These are phyloP conservation scores for Agrocybe praecox DNA, from an alignment of 768 basidiomycete genomes.

Conservation along the genomic window DNA sequence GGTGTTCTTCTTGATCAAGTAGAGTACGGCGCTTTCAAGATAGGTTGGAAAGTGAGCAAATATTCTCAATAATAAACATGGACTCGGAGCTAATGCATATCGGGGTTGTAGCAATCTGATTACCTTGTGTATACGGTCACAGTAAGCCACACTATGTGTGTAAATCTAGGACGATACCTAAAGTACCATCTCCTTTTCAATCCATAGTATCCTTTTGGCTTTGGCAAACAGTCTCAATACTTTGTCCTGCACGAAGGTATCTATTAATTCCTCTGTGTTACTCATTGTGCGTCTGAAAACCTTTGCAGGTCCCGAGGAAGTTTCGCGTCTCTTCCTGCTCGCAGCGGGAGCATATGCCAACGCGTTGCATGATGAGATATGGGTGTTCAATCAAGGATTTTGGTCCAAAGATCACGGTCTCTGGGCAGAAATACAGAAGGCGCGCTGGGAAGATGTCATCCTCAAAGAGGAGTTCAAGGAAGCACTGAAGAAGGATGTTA, in stretches of 20 bases:
- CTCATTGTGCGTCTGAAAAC: too few species aligned
- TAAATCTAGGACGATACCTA: too few species aligned
- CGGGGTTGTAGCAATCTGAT: constrained; percentile 45
- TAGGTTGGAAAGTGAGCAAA: constrained; percentile 59
- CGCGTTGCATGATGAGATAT: constrained; percentile 67
- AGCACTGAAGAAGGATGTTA: constrained; percentile 69
- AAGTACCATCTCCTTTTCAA: background rate
- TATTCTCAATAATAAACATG: background rate
- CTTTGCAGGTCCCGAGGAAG: constrained; percentile 47
- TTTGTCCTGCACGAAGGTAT: constrained; percentile 66
- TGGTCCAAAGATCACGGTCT: constrained; percentile 68
- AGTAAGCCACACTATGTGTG: constrained; percentile 44
- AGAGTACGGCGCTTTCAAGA: constrained; percentile 54
- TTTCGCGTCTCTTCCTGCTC: constrained; percentile 51
- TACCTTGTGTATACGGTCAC: constrained; percentile 55
- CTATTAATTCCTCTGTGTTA: background rate
- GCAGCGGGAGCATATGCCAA: constrained; percentile 53
- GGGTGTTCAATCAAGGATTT: constrained; percentile 72
- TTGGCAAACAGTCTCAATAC: constrained; percentile 29
- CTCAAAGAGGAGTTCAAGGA: constrained; percentile 71
- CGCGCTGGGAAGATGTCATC: constrained; percentile 76
- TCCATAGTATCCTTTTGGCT: constrained; percentile 33
- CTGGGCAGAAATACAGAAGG: constrained; percentile 64
- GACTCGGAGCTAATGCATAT: background rate
- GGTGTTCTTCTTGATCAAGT: constrained; percentile 58